phyloP scores from a whole-genome alignment of 768 basidiomycete genomes.

The Daedalea quercina region DNA sequence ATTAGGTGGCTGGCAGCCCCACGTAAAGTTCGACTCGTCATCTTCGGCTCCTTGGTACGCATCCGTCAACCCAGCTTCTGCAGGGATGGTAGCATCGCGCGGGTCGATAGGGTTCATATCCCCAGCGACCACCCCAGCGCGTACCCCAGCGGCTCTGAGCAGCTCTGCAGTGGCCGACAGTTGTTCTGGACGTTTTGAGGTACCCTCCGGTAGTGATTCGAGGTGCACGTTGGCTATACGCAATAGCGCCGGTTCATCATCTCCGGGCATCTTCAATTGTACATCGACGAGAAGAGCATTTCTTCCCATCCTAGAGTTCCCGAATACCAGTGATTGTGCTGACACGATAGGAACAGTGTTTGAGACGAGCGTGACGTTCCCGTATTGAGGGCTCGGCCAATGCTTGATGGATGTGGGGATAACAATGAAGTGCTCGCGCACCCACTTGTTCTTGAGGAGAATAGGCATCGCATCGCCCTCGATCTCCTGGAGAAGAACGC shows the following conservation, averaged over 20 bases:
- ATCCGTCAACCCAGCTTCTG: conserved; percentile 45
- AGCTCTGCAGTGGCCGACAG: conserved; percentile 44
- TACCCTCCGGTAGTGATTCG: conserved; percentile 51
- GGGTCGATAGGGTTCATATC: conserved; percentile 66
- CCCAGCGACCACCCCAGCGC: conserved; percentile 59
- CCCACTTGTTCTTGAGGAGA: conserved; percentile 55
- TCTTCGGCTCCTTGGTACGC: conserved; percentile 46
- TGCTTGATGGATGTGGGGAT: conserved; percentile 45
- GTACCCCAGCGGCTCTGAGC: conserved; percentile 38
- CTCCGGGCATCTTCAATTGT: conserved; percentile 28
- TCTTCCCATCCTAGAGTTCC: conserved; percentile 42
- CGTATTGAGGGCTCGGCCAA: conserved; percentile 53
- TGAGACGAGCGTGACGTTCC: conserved; percentile 67
- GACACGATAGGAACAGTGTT: conserved; percentile 43
- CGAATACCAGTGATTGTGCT: conserved; percentile 47
- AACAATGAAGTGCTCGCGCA: conserved; percentile 51
- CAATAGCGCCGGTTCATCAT: conserved; percentile 26
- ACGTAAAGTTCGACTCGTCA: conserved; percentile 48
- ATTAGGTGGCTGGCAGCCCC: conserved; percentile 56
- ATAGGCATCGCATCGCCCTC: conserved; percentile 34
- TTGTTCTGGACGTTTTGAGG: conserved; percentile 37
- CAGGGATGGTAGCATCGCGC: conserved; percentile 36
- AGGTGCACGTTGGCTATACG: conserved; percentile 70
- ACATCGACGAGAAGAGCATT: conserved; percentile 55
- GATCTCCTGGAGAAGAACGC: conserved; percentile 70